phyloP scores from a whole-genome alignment of 2,329 filamentous ascomycete genomes.

The Microcera coccophila region DNA sequence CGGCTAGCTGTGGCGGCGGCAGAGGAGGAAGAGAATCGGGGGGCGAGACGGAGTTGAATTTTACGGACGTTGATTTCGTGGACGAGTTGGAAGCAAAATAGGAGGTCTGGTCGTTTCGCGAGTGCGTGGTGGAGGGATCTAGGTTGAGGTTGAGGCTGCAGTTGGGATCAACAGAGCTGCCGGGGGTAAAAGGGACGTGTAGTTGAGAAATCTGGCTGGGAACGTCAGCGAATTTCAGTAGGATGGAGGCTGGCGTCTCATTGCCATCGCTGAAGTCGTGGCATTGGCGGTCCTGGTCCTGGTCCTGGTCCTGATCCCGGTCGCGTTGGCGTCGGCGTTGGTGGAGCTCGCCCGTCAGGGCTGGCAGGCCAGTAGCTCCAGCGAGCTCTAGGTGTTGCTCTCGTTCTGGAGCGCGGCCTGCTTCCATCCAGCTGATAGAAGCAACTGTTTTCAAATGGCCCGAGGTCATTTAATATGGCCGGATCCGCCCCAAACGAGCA shows the following conservation, averaged over 20 bases:
- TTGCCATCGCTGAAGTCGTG: conserved; percentile 21
- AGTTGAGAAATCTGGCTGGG: conserved; percentile 26
- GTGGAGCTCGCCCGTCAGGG: background rate
- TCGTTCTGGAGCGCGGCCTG: background rate
- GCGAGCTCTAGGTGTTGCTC: background rate
- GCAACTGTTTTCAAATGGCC: background rate
- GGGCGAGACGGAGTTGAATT: conserved; percentile 8
- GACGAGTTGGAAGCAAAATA: conserved; percentile 6
- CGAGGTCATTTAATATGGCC: conserved; percentile 4
- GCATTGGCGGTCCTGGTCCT: conserved; percentile 13
- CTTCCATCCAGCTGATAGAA: background rate
- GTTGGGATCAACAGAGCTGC: conserved; percentile 24
- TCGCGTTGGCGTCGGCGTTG: conserved; percentile 6
- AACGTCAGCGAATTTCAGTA: conserved; percentile 29
- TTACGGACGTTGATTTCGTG: conserved; percentile 19
- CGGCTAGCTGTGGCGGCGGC: conserved; percentile 23
- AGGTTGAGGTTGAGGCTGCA: conserved; percentile 14
- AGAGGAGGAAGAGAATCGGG: conserved; percentile 16
- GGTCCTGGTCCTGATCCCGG: conserved; percentile 4
- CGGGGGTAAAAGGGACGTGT: conserved; percentile 27
- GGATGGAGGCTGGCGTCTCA: conserved; percentile 24
- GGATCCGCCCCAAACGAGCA: background rate
- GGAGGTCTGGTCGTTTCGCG: background rate
- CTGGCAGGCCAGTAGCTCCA: background rate
- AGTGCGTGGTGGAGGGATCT: conserved; percentile 12